Conservation (phyloP, 2,329 filamentous ascomycete species). For the Tolypocladium ophioglossoides region DNA sequence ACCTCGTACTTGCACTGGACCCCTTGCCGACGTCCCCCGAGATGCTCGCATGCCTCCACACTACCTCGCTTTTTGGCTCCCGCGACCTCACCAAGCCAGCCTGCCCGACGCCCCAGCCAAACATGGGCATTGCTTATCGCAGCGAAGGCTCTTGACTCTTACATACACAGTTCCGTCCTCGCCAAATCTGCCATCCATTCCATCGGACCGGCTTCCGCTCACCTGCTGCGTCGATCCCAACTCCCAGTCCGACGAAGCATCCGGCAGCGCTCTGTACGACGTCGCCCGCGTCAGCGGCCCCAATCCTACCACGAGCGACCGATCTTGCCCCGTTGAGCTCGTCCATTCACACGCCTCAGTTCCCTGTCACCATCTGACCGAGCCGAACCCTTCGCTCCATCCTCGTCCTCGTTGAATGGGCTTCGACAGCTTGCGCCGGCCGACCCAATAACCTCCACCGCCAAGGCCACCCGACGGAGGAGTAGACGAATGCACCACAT, state of each 20-base stretch:
- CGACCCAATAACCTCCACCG: neutral
- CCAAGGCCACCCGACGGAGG: slow-evolving; percentile 2
- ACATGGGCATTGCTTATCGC: neutral
- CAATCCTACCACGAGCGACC: neutral
- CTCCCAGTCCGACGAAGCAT: neutral
- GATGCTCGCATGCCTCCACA: neutral
- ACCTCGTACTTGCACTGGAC: no score
- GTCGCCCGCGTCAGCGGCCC: neutral
- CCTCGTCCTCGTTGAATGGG: neutral
- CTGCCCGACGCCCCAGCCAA: no score
- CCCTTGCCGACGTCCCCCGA: no score
- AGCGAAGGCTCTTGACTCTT: neutral
- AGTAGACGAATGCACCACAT: slow-evolving; percentile 25
- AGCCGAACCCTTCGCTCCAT: neutral
- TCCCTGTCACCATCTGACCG: neutral
- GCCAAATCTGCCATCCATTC: neutral
- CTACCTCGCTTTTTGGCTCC: neutral
- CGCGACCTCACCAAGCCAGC: no score
- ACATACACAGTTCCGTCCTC: neutral
- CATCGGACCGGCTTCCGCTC: neutral
- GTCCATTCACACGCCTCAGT: neutral
- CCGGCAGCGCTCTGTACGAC: neutral
- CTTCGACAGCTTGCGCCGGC: neutral
- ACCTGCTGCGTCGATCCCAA: neutral
- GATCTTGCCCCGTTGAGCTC: neutral